Conservation (phyloP, 2,329 filamentous ascomycete species). For the Botrytis cinerea region DNA sequence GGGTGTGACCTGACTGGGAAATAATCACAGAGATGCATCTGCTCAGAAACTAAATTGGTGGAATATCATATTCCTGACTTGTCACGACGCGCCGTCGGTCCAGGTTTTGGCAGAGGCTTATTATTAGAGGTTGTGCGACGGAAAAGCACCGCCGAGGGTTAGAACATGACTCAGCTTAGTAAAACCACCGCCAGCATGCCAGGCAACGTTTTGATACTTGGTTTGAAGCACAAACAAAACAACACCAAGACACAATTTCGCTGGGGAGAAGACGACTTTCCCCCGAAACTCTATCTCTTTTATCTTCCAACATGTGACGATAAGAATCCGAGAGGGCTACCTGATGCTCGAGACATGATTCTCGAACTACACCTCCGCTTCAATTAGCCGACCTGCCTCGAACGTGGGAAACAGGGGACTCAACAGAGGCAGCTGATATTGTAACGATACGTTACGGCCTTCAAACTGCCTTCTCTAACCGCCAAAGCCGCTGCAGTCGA, state of each 20-base stretch:
- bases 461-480: neutral
- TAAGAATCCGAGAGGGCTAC: constrained; percentile 7
- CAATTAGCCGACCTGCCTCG: neutral
- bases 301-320: constrained; percentile 19
- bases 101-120: constrained; percentile 1
- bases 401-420: neutral
- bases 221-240: neutral
- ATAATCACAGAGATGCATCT: neutral
- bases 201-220: neutral
- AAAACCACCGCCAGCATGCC: neutral
- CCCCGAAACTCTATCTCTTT: constrained; percentile 1
- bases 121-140: constrained; percentile 6
- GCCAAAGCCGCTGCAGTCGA: neutral
- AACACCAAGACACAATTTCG: neutral
- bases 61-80: constrained; percentile 8
- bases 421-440: neutral
- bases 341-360: neutral
- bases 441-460: neutral
- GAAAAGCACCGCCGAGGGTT: neutral
- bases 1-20: constrained; percentile 17
- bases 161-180: constrained; percentile 14
- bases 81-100: neutral
- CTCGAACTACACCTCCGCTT: neutral
- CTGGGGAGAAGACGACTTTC: neutral
- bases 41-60: neutral